A percentile compares a stretch with the other conserved stretches of the same genome.
Conservation (phyloP, 192 early-diverging fungal species). For the Phycomyces nitens region DNA sequence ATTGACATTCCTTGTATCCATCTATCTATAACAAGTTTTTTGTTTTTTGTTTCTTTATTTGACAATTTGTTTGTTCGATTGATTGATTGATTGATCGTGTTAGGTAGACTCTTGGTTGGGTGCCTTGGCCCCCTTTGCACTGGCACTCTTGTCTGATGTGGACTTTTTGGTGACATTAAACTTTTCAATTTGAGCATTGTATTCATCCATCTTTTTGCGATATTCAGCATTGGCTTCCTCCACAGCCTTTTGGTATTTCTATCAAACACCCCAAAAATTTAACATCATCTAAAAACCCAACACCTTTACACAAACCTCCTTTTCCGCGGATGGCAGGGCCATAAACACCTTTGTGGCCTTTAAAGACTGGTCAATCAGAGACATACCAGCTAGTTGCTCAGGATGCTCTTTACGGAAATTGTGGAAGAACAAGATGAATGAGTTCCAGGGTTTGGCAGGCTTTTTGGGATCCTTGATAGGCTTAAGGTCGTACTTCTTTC, state of each 20-base stretch:
- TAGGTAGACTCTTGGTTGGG: background rate
- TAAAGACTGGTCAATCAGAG: background rate
- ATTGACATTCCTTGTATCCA: too few relatives aligned
- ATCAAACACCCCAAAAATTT: too few relatives aligned
- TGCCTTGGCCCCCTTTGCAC: background rate
- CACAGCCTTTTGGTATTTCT: background rate
- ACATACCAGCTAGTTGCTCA: background rate
- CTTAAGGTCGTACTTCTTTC: constrained; percentile 21
- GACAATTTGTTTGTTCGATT: background rate
- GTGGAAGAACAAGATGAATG: constrained; percentile 22
- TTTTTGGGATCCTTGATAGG: constrained; percentile 27
- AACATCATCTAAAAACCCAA: too few relatives aligned
- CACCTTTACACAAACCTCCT: too few relatives aligned
- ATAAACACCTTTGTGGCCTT: background rate
- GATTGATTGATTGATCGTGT: background rate
- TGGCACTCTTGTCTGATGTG: background rate
- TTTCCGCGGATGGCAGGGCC: background rate
- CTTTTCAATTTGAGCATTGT: background rate
- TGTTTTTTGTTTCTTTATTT: too few relatives aligned
- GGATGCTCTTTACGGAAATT: constrained; percentile 20
- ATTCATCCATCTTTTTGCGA: background rate
- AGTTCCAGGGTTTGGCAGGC: constrained; percentile 27
- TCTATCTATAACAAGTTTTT: too few relatives aligned
- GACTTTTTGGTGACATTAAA: too few relatives aligned
- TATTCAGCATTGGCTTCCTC: background rate